Conservation (phyloP, 1,139 yeast genomes). For the Sugiyamaella xylanicola region DNA sequence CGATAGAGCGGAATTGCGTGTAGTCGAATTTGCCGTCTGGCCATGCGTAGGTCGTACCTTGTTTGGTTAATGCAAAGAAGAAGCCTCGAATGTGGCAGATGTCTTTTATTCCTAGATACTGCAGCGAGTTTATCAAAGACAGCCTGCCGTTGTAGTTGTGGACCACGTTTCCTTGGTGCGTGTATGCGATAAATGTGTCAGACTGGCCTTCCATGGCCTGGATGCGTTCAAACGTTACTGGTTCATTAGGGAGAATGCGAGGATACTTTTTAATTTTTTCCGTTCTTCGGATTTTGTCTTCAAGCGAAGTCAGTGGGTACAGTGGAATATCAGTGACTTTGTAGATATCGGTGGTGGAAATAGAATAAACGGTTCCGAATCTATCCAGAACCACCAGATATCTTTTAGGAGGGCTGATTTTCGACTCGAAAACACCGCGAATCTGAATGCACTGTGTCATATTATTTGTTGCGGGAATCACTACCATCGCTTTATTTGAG, state of each 20-base stretch:
- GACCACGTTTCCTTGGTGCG: conserved; percentile 11
- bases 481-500: conserved; percentile 10
- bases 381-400: conserved; percentile 11
- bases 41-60: conserved; percentile 8
- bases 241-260: conserved; percentile 8
- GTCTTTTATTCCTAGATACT: conserved; percentile 14
- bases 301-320: conserved; percentile 8
- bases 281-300: conserved; percentile 12
- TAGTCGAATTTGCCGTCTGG: conserved; percentile 14
- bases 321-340: conserved; percentile 16
- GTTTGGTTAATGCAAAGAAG: conserved; percentile 14
- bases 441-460: conserved; percentile 15
- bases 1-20: conserved; percentile 7
- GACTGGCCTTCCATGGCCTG: conserved; percentile 14
- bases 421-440: conserved; percentile 14
- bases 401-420: conserved; percentile 8
- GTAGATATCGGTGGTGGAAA: conserved; percentile 12
- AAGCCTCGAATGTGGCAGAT: conserved; percentile 12
- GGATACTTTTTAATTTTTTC: conserved; percentile 15
- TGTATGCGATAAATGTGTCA: conserved; percentile 11
- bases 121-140: background rate
- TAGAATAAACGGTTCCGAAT: conserved; percentile 10
- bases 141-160: conserved; percentile 8
- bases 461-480: conserved; percentile 10
- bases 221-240: conserved; percentile 14